Evolutionary conservation across 2,329 filamentous ascomycete genomes (phyloP).

Genomic region (Diaporthe velutina): DNA sequence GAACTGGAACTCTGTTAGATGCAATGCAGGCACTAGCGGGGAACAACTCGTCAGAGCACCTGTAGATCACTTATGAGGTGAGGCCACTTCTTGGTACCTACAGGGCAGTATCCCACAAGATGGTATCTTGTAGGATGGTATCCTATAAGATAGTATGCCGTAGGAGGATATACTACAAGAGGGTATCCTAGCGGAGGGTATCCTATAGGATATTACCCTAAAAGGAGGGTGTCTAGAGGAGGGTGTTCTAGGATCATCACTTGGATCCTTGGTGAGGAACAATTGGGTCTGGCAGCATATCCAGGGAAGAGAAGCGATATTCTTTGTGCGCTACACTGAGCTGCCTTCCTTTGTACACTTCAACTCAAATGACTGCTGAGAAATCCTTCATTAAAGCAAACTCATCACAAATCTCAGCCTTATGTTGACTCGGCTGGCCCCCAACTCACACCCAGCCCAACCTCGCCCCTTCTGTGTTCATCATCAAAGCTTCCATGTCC

Average conservation of each 20-base stretch:
- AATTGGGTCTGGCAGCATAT: neutral
- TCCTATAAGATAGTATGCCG: too few species aligned
- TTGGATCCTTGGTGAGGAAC: neutral
- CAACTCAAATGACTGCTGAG: constrained; percentile 16
- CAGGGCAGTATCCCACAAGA: too few species aligned
- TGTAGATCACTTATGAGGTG: neutral
- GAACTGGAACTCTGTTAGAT: neutral
- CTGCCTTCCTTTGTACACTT: constrained; percentile 34
- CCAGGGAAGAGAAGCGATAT: constrained; percentile 35
- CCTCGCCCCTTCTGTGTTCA: neutral
- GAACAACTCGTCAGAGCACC: neutral
- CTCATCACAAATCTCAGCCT: constrained; percentile 33
- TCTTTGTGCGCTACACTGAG: constrained; percentile 35
- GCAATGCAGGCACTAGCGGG: neutral
- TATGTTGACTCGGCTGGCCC: constrained; percentile 27
- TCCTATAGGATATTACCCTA: too few species aligned
- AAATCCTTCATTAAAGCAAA: constrained; percentile 33
- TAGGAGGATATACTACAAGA: too few species aligned
- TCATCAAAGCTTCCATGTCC: constrained; percentile 19
- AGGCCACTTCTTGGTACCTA: neutral
- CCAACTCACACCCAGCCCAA: neutral
- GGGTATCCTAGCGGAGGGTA: too few species aligned
- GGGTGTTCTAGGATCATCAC: neutral
- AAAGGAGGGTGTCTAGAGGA: too few species aligned
- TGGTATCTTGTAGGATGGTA: too few species aligned